Base-by-base conservation (phyloP, 2,329 filamentous ascomycete genomes). In the Trichoderma oligosporum region DNA sequence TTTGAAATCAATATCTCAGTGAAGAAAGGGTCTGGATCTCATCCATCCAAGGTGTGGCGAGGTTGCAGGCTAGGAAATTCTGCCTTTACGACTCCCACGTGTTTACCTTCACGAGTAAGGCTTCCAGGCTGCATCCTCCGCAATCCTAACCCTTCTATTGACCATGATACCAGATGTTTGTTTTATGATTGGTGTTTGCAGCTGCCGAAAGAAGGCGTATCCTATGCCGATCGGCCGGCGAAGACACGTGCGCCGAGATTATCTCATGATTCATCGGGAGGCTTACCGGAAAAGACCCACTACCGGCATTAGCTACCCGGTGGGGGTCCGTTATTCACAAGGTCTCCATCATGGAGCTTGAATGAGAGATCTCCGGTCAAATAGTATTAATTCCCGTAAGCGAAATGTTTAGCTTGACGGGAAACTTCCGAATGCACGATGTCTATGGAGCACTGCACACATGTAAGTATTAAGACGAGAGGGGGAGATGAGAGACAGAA, bases 251-350 rank as follows among this genome's bases (percentile, higher is more conserved):
- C 16, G 18, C 36, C 36, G 18, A 52, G 25, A 33, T 4, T 33
- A 52, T 42, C 36, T 1, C 48, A 31, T 52, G 48, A 52, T 52
- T 52, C 48, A 52, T 52, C 25, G 48, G 48, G 48, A 52, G 48
- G 36, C 36, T 16, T 27, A 24, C 36, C 48, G 25, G 25, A 14
- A 29, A 16, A 18, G 25, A 4, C 31, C 48, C 48, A 51, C 25
- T 42, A 31, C n/a, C 36, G 48, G 48, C 25, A 52, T 12, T 52
- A 22, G 36, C 22, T 18, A 33, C 36, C 38, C 29, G 36, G 48
- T 33, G 36, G 48, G 48, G 36, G 18, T n/a, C 18, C 36, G 35
- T 38, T 31, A 52, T 22, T 16, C 25, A 12, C 18, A 42, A 42
- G 36, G 18, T 52, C 27, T 25, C 27, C 11, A n/a, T 20, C 36